Percentiles rank a stretch among this genome's conserved stretches.
Evolutionary conservation across 2,329 filamentous ascomycete species (phyloP).

Genomic region (Fusarium coicis): DNA sequence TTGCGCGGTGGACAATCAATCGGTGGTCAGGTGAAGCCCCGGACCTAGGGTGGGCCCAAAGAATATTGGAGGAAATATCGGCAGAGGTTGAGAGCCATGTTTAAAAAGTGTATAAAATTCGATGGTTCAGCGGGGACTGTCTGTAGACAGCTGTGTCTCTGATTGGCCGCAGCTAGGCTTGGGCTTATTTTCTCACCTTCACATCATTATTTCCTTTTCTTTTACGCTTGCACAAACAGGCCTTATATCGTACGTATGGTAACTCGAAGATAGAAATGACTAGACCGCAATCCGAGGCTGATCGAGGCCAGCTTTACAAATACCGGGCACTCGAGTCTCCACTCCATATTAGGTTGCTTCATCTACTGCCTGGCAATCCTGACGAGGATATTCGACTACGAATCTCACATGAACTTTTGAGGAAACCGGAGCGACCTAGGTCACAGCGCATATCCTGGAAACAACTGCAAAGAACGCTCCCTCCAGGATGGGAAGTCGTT

Average conservation of each 20-base stretch:
- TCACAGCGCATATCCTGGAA: background rate
- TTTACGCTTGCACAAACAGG: accelerated
- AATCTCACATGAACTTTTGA: background rate
- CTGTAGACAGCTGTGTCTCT: too few species aligned
- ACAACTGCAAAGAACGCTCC: background rate
- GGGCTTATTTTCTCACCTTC: background rate
- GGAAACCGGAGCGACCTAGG: accelerated
- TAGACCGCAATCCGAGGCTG: accelerated
- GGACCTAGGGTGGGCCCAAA: background rate
- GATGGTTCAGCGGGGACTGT: accelerated
- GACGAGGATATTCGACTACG: background rate
- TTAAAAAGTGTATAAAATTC: background rate
- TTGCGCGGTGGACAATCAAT: background rate
- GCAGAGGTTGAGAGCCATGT: background rate
- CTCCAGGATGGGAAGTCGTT: background rate
- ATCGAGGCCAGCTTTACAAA: accelerated
- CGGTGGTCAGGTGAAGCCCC: background rate
- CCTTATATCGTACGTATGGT: accelerated
- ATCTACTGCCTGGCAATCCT: background rate
- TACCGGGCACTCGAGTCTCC: background rate
- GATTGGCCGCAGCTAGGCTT: background rate
- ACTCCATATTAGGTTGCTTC: background rate
- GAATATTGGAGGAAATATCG: background rate
- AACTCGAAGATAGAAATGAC: background rate
- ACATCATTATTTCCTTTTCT: too few species aligned